A percentile compares a stretch with the other conserved stretches of the same genome.
These are phyloP conservation scores for Penicillium goetzii DNA, from an alignment of 495 filamentous ascomycete genomes.

Conservation along the genomic window DNA sequence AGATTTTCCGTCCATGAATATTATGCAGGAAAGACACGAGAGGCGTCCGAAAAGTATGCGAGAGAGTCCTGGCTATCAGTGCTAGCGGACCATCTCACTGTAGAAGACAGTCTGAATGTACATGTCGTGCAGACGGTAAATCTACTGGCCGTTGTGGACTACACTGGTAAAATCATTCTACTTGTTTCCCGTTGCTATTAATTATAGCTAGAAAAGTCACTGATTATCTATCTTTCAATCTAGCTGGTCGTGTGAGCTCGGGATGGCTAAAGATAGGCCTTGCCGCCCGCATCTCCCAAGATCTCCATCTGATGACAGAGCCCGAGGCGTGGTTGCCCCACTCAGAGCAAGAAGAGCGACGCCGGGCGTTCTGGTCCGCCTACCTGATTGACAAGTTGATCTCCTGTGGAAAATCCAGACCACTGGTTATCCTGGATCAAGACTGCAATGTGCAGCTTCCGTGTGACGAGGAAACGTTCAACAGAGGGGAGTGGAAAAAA, in stretches of 20 bases:
- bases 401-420: constrained; percentile 34
- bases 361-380: constrained; percentile 38
- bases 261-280: constrained; percentile 41
- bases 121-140: constrained; percentile 35
- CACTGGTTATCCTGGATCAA: constrained; percentile 32
- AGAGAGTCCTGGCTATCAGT: constrained; percentile 37
- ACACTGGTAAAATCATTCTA: constrained; percentile 26
- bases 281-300: constrained; percentile 36
- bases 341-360: constrained; percentile 37
- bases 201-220: neutral
- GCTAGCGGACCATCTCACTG: constrained; percentile 31
- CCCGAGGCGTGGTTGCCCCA: constrained; percentile 23
- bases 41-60: constrained; percentile 30
- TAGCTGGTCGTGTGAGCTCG: constrained; percentile 33
- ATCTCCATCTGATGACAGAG: constrained; percentile 36
- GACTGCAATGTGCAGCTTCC: constrained; percentile 38
- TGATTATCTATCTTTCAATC: neutral
- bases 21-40: constrained; percentile 20
- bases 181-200: neutral
- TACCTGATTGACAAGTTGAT: constrained; percentile 39
- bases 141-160: constrained; percentile 33
- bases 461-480: constrained; percentile 32
- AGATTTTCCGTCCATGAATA: constrained; percentile 32
- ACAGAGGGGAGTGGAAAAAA: constrained; percentile 24
- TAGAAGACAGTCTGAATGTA: constrained; percentile 29